phyloP scores from a whole-genome alignment of 2,329 filamentous ascomycete genomes.

The Trichocomaceae sp. region DNA sequence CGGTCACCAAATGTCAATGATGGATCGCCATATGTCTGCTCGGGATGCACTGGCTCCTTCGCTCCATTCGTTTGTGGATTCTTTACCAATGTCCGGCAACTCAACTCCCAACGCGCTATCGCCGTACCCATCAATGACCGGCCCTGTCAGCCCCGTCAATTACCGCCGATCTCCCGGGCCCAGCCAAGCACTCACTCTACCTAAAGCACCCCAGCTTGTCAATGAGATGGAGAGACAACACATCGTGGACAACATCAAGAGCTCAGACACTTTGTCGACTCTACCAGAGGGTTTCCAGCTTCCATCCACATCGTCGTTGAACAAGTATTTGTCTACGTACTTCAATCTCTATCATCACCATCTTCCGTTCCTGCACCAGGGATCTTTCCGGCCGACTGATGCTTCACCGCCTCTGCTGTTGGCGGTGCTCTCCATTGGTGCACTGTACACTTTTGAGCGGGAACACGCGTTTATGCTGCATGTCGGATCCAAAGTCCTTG shows the following conservation, averaged over 20 bases:
- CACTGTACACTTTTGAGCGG: conserved; percentile 93
- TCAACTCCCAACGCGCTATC: conserved; percentile 68
- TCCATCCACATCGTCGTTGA: conserved; percentile 71
- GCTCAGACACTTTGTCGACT: conserved; percentile 70
- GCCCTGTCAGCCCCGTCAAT: conserved; percentile 62
- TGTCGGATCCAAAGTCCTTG: conserved; percentile 93
- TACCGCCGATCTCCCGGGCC: conserved; percentile 64
- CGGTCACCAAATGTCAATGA: conserved; percentile 62
- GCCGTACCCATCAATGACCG: conserved; percentile 62
- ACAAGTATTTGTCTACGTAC: conserved; percentile 90
- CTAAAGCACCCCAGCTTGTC: conserved; percentile 70
- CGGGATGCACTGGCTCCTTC: conserved; percentile 58
- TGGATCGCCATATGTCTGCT: conserved; percentile 55
- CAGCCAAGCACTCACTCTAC: conserved; percentile 56
- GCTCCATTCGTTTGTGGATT: conserved; percentile 66
- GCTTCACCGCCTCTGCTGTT: conserved; percentile 77
- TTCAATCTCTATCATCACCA: conserved; percentile 97
- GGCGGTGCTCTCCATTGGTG: conserved; percentile 88
- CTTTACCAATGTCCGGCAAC: conserved; percentile 61
- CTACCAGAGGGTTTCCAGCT: conserved; percentile 86
- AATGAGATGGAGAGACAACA: conserved; percentile 78
- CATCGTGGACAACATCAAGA: conserved; percentile 80
- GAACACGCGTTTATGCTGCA: conserved; percentile 96
- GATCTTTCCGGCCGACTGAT: conserved; percentile 76
- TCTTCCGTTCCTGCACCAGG: conserved; percentile 86